Base-by-base conservation (phyloP, 495 filamentous ascomycete species). In the Aspergillus cristatus region DNA sequence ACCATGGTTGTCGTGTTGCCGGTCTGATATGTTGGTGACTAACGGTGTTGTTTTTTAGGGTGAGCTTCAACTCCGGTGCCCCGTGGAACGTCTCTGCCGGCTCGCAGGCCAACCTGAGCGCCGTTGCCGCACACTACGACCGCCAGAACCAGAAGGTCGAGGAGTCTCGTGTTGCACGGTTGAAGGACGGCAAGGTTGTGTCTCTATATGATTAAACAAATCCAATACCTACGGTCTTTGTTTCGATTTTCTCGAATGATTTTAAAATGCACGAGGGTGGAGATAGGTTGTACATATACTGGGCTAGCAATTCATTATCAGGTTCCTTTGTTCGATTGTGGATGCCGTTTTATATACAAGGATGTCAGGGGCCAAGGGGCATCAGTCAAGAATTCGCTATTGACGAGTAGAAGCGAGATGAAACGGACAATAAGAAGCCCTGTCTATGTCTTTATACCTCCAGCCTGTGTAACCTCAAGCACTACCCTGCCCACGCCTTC, bases 31-130 rank as follows among this genome's bases (percentile, higher is more conserved):
- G 4, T 24, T 24, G 20, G 20, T 8, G 26, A n/a, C 26, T 24
- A 14, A 33, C 26, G n/a, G 7, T 32, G 37, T 31, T 24, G 5
- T 6, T 14, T 29, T 37, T 29, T 46, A 82, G 78, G 44, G 60
- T 70, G 34, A 47, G 43, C 38, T 71, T 86, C 58, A 80, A 81
- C 46, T 45, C 60, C 18, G 71, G 71, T 18, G 70, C 74, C 1
- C 79, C 78, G 1, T 78, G 62, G 54, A 84, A 84, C 51, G 71
- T 83, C 32, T 46, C 67, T 17, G 74, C 81, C 20, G 81, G 81
- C 34, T 70, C 71, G 20, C 59, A 66, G 38, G 68, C 69, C 22
- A 74, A 82, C 45, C 62, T 86, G 36, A 72, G 73, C 56, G 50
- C 68, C 26, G 62, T 83, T 17, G 72, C 74, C 31, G 76, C 69